Base-by-base conservation (phyloP, 2,329 filamentous ascomycete species). In the Pseudogymnoascus sp. region DNA sequence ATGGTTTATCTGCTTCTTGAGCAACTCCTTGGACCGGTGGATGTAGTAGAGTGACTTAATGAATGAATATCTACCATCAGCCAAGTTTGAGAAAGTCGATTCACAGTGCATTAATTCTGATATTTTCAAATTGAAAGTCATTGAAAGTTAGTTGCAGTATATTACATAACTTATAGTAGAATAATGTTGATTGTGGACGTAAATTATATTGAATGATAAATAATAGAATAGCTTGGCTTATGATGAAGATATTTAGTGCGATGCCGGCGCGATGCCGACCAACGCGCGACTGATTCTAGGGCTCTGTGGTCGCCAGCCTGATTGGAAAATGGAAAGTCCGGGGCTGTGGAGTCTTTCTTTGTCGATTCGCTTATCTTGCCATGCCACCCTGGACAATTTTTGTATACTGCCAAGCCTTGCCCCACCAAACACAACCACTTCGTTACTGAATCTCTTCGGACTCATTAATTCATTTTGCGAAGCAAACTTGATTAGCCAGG, bases 281-380 rank as follows among this genome's bases (percentile, higher is more conserved):
- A n/a, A 33, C 23, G 9, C 23, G 9, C n/a, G 45, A 33, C 21
- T 55, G 45, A 33, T 14, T 55, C n/a, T 55, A 55, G 49, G 49
- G 49, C 49, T 55, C 12, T 12, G n/a, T 33, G 49, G 4, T 35
- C 25, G 33, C 28, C n/a, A 33, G 9, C 4, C 25, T 55, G 49
- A 55, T 55, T 55, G 49, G 45, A 28, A 41, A 55, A 18, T 11
- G n/a, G n/a, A 33, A 55, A 33, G 49, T 55, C 49, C 21, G 49
- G 49, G 49, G 49, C 49, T 55, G 49, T 55, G 49, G 49, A 55
- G 49, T 33, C 49, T 55, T 55, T 18, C 1, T 8, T 55, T 33
- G 49, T 55, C 49, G 49, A 55, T 55, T 55, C 49, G 49, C 49
- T 55, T 55, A 55, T 55, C 49, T 55, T 35, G 49, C 49, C 49